phyloP scores from a whole-genome alignment of 495 filamentous ascomycete genomes.

The Annulohypoxylon bovei region DNA sequence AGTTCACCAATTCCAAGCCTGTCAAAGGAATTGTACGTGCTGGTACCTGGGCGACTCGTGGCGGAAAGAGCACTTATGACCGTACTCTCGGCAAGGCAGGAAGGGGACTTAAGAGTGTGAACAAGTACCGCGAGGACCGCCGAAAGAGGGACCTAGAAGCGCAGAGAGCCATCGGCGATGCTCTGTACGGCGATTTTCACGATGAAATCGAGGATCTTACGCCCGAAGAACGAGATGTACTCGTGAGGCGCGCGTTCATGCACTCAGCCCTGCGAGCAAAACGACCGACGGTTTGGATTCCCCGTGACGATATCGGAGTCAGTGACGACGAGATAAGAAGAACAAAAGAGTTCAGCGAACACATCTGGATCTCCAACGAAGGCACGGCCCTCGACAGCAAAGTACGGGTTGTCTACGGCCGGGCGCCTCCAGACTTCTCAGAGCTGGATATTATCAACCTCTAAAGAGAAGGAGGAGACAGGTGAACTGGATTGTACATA shows the following conservation, averaged over 20 bases:
- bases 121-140: conserved; percentile 53
- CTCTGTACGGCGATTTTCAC: conserved; percentile 84
- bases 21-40: conserved; percentile 58
- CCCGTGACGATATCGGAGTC: conserved; percentile 88
- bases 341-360: conserved; percentile 77
- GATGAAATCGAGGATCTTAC: conserved; percentile 96
- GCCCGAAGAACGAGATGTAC: conserved; percentile 85
- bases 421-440: conserved; percentile 91
- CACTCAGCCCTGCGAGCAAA: conserved; percentile 88
- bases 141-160: conserved; percentile 68
- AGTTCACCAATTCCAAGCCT: conserved; percentile 51
- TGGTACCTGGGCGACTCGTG: conserved; percentile 58
- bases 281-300: conserved; percentile 92
- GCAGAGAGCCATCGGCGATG: conserved; percentile 75
- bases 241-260: conserved; percentile 90
- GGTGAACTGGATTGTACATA: conserved; percentile 31
- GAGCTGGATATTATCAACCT: conserved; percentile 89
- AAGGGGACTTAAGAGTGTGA: conserved; percentile 48
- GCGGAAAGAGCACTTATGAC: conserved; percentile 52
- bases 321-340: conserved; percentile 89
- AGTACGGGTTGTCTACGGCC: conserved; percentile 84
- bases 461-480: conserved; percentile 49
- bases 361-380: conserved; percentile 95
- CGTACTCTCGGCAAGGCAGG: conserved; percentile 56
- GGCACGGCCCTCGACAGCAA: conserved; percentile 87